These are phyloP conservation scores for Silene uniflora DNA, from an alignment of 148 eudicot genomes.

Conservation along the genomic window DNA sequence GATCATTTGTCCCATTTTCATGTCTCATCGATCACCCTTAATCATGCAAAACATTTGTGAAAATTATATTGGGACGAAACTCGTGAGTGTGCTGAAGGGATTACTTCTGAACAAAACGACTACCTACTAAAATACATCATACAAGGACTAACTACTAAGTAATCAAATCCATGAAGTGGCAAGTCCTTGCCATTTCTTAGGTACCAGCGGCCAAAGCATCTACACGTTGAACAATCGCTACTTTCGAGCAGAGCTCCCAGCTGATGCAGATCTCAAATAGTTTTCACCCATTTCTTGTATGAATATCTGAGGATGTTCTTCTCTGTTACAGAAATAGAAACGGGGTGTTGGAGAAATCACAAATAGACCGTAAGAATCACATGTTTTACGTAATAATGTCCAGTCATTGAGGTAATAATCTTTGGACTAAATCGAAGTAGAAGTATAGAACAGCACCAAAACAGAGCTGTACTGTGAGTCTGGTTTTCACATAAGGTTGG, in stretches of 20 bases:
- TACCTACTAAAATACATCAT: background rate
- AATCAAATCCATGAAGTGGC: background rate
- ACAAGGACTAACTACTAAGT: background rate
- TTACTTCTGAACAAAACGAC: too few species aligned
- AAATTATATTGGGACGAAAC: too few species aligned
- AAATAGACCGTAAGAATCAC: background rate
- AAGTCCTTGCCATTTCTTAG: background rate
- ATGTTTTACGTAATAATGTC: background rate
- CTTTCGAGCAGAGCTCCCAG: conserved; percentile 27
- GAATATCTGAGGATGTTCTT: conserved; percentile 65
- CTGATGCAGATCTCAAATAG: conserved; percentile 31
- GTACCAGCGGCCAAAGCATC: conserved; percentile 6
- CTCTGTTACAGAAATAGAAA: conserved; percentile 51
- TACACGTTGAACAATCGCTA: background rate
- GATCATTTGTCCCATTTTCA: too few species aligned
- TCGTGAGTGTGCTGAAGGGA: too few species aligned
- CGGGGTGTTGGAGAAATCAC: too few species aligned
- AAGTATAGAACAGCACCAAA: background rate
- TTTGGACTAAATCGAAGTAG: background rate
- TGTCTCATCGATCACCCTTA: too few species aligned
- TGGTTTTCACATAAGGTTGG: background rate
- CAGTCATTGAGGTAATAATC: background rate
- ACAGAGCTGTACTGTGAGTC: background rate
- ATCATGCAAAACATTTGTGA: too few species aligned
- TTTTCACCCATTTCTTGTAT: conserved; percentile 44